A percentile compares a stretch with the other conserved stretches of the same genome.
Conservation (phyloP, 352 stramenopile genomes). For the Globisporangium paroecandrum region DNA sequence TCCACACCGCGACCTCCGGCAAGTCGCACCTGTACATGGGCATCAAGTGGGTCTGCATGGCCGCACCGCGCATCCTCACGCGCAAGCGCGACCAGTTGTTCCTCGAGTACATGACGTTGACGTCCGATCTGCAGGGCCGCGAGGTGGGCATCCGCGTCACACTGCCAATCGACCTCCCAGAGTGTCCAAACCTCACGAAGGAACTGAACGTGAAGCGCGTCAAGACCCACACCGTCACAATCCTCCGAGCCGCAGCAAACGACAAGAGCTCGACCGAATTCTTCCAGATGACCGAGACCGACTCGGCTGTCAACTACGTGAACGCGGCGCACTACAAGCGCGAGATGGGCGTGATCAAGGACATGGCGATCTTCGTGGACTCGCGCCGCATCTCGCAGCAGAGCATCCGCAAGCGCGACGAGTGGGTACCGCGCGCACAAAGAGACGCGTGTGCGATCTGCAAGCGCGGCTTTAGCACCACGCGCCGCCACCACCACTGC, state of each 20-base stretch:
- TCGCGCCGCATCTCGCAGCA: constrained; percentile 58
- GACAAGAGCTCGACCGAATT: constrained; percentile 40
- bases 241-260: constrained; percentile 36
- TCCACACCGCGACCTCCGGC: constrained; percentile 48
- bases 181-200: constrained; percentile 49
- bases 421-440: constrained; percentile 51
- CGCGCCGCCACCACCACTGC: constrained; percentile 68
- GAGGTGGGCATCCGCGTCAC: constrained; percentile 72
- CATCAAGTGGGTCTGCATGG: constrained; percentile 79
- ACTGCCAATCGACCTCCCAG: constrained; percentile 52
- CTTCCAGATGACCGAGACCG: constrained; percentile 58
- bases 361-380: constrained; percentile 57
- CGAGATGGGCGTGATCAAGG: constrained; percentile 51
- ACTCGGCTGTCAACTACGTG: constrained; percentile 27
- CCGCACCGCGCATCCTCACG: constrained; percentile 45
- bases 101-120: constrained; percentile 75
- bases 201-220: constrained; percentile 55
- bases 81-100: constrained; percentile 69
- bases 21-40: constrained; percentile 61
- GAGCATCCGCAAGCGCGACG: constrained; percentile 41
- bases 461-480: constrained; percentile 52
- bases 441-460: constrained; percentile 53
- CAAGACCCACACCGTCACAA: constrained; percentile 51
- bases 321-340: constrained; percentile 32
- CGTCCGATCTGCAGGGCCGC: constrained; percentile 47